Base-by-base conservation (phyloP, 805 yeast genomes). In the Lipomyces orientalis region DNA sequence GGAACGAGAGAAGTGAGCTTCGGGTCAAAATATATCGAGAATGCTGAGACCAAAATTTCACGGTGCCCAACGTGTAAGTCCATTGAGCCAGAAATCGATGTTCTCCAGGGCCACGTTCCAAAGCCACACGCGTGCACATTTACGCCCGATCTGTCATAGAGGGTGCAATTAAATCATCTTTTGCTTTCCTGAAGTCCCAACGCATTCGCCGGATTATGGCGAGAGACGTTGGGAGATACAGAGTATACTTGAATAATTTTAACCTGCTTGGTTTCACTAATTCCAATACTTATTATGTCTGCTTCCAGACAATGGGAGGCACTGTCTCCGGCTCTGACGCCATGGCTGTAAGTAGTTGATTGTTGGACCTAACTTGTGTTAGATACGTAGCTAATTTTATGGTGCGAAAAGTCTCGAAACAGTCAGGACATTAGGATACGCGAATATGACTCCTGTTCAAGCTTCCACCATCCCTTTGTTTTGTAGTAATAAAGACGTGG, bases 371-470 rank as follows among this genome's bases (percentile, higher is more conserved):
- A 14, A 12, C 19, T 14, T 33, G n/a, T 8, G 43, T 31, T 10
- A 39, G 29, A 9, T 31, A 1, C 10, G n/a, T 60, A 16, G 19
- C 16, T 51, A 35, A 37, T 54, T 29, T 5, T 8, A 25, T 14
- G 1, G 0, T 10, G 46, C 35, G 19, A 16, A 25, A 43, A 70
- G 76, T 70, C 54, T 72, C 35, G 89, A 87, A 1, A 95, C 97
- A 1, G 83, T 93, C 12, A 78, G 81, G n/a, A 85, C 93, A 0
- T 76, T 89, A 68, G 97, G 97, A 1, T 93, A 85, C 76, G 84
- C 86, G 1, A 77, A 85, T 12, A 92, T 94, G 97, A 95, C 99
- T 0, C 97, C 99, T 0, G 99, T 95, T 0, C 99, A 95, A 76
- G 98, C 99, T 0, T 87, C 98, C 0, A 88, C 96, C 0, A 90